Conservation (phyloP, 148 eudicot genomes). For the Rhododendron williamsianum region DNA sequence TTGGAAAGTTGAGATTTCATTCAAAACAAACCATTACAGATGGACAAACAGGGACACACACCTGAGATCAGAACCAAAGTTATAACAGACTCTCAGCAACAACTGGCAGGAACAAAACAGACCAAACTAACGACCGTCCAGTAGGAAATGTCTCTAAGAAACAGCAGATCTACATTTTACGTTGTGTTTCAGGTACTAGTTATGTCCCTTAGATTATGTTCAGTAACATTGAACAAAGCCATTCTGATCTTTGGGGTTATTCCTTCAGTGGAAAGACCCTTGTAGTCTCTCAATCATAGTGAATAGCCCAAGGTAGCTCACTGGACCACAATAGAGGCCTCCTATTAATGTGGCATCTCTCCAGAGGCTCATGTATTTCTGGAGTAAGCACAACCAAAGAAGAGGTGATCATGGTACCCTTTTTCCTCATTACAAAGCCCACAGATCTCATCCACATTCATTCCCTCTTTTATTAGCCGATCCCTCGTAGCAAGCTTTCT, state of each 20-base stretch:
- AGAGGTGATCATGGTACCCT: too few species aligned
- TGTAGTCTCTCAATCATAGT: not conserved
- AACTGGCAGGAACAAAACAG: not conserved
- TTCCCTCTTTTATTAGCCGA: not conserved
- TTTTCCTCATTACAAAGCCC: not conserved
- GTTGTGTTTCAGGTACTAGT: not conserved
- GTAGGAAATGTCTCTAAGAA: not conserved
- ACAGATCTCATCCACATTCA: not conserved
- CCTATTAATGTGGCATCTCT: not conserved
- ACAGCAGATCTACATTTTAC: not conserved
- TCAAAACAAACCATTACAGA: not conserved
- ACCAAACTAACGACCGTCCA: not conserved
- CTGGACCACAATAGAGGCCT: not conserved
- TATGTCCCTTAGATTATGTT: not conserved
- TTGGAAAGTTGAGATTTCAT: too few species aligned
- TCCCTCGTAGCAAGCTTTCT: not conserved
- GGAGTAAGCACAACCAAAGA: not conserved
- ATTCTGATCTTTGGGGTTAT: not conserved
- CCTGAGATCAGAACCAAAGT: not conserved
- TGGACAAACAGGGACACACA: not conserved
- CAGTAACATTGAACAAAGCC: not conserved
- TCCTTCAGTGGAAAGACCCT: not conserved
- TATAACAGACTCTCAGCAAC: not conserved
- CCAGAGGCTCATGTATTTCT: not conserved
- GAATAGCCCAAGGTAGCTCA: not conserved